Evolutionary conservation across 257 asterid genomes (phyloP), one percentile per base, ranked within the genome.

Genomic region (Solanum boliviense): DNA sequence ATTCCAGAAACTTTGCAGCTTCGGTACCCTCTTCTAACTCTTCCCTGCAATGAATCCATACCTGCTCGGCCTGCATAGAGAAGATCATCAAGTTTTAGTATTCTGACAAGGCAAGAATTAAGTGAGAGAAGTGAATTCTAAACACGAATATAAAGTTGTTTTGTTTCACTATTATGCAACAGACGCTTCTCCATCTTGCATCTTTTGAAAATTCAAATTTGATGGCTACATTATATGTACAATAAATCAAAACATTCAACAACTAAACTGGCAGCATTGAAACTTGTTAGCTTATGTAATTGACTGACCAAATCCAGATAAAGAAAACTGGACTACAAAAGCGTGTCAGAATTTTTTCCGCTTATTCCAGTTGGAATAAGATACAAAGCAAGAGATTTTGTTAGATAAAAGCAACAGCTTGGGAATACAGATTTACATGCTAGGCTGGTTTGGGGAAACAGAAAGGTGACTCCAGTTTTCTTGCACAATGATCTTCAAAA

Each of bases 61-160:
- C 90, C 67, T 88, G 92, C 34, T 88, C 91, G 11, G 89, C 94
- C 99, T 96, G 92, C 74, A 75, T 83, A 34, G 31, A 68, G 83
- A 86, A 56, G 78, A 18, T 27, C 88, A 27, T 67, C 46, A 86
- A 70, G 39, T 46, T 29, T 3, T 20, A 9, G 85, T 81, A 46
- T 81, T 75, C 8, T 21, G 31, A 75, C 67, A 20, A 39, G 71
- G 65, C 21, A 36, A 86, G 76, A 41, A 86, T 3, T 21, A 39
- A 85, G 68, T 27, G 1, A 20, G 79, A 85, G 68, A 44, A 27
- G 1, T 18, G 29, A 81, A 46, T 16, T 29, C 67, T 81, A 27
- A 9, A 6, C 3, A 71, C 10, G 13, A 38, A 18, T 60, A 85
- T 62, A 70, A 68, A 7, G n/a, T 15, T 81, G 18, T 20, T 70